These are phyloP conservation scores for Porphyridium purpureum DNA, from an alignment of 23 red algal species.

Conservation along the genomic window DNA sequence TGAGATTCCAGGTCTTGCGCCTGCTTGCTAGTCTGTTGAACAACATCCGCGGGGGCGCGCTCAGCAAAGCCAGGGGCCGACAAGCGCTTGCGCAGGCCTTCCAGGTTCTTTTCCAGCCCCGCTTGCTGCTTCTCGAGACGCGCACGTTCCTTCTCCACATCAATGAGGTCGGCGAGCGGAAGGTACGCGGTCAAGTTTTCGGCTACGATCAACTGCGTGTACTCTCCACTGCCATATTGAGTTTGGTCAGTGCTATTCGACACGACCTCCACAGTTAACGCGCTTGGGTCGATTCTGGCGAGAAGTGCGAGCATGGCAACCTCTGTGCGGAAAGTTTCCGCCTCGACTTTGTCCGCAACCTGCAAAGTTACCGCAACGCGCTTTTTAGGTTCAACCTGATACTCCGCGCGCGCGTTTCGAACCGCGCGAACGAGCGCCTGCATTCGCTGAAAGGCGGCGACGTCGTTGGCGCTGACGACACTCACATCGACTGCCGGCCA, in stretches of 20 bases:
- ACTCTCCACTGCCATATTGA: not conserved
- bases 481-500: slow-evolving; percentile 47
- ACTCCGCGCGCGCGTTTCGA: slow-evolving; percentile 69
- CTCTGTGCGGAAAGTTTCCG: slow-evolving; percentile 18
- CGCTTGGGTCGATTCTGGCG: no score
- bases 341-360: slow-evolving; percentile 16
- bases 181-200: slow-evolving; percentile 42
- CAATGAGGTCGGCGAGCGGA: slow-evolving; percentile 58
- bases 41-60: slow-evolving; percentile 59
- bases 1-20: no score
- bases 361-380: slow-evolving; percentile 25
- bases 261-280: no score
- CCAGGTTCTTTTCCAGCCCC: slow-evolving; percentile 45
- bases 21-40: slow-evolving; percentile 31
- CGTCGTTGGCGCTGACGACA: not conserved
- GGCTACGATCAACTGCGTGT: slow-evolving; percentile 41
- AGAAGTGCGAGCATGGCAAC: slow-evolving; percentile 36
- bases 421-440: slow-evolving; percentile 65
- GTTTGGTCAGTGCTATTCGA: no score
- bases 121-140: slow-evolving; percentile 67
- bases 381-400: slow-evolving; percentile 49
- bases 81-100: slow-evolving; percentile 44
- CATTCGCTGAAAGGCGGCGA: slow-evolving; percentile 53
- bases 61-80: slow-evolving; percentile 57
- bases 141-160: slow-evolving; percentile 58